Evolutionary conservation across 1,139 yeast species (phyloP).

Genomic region (Sugiyamaella xylanicola): DNA sequence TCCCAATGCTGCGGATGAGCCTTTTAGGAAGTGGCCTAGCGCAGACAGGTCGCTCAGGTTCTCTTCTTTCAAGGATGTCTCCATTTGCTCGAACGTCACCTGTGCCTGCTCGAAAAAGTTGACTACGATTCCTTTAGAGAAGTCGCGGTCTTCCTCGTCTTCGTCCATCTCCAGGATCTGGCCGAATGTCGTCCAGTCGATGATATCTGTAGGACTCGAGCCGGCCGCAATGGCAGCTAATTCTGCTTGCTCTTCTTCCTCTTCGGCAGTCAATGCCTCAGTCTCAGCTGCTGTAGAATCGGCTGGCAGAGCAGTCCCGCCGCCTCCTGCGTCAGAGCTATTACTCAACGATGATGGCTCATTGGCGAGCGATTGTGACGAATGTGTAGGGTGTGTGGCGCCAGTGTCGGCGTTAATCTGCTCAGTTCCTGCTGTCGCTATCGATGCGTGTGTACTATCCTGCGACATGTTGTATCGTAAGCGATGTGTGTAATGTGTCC

Average conservation of each 20-base stretch:
- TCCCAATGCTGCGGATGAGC: slow-evolving; percentile 94
- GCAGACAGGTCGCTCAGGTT: slow-evolving; percentile 66
- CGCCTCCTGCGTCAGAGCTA: background rate
- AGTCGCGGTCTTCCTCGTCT: slow-evolving; percentile 80
- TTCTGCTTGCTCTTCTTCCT: slow-evolving; percentile 28
- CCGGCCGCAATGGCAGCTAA: slow-evolving; percentile 39
- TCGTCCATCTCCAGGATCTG: slow-evolving; percentile 94
- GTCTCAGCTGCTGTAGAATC: background rate
- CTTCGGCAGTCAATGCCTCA: background rate
- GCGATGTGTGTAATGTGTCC: background rate
- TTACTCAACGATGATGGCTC: background rate
- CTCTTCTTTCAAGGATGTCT: slow-evolving; percentile 50
- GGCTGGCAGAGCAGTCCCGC: background rate
- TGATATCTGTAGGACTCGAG: slow-evolving; percentile 51
- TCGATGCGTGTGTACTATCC: background rate
- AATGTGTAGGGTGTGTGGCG: background rate
- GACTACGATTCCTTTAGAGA: slow-evolving; percentile 71
- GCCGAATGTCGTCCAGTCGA: slow-evolving; percentile 86
- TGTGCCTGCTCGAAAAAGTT: slow-evolving; percentile 90
- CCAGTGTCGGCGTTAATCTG: background rate
- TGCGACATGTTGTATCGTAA: background rate
- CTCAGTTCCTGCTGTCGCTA: background rate
- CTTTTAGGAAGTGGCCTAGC: slow-evolving; percentile 90
- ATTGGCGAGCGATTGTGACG: background rate
- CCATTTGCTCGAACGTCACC: slow-evolving; percentile 75